Evolutionary conservation across 257 asterid genomes (phyloP).

Genomic region (Capsicum baccatum): DNA sequence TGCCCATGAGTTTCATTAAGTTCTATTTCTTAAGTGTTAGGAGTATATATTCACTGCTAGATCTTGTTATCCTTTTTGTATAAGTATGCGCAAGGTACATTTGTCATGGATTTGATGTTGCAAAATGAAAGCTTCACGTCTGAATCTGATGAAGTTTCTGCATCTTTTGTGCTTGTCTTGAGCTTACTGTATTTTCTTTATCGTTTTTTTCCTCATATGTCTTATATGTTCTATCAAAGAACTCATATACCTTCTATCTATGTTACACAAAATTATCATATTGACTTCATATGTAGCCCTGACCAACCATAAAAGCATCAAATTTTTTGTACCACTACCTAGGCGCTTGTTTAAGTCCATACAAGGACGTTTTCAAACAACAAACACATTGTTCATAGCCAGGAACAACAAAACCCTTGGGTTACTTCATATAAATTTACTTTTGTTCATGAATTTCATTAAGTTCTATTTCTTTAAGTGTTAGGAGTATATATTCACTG

Average conservation of each 20-base stretch:
- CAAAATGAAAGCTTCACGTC: background rate
- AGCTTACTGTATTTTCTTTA: background rate
- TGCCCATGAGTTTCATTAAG: background rate
- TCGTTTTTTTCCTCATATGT: background rate
- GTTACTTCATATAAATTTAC: background rate
- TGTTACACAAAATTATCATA: too few relatives aligned
- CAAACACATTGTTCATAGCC: too few relatives aligned
- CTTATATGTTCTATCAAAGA: background rate
- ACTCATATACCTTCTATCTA: background rate
- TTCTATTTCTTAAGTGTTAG: background rate
- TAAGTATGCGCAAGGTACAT: background rate
- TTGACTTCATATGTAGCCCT: too few relatives aligned
- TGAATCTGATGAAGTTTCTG: background rate
- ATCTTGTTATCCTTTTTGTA: background rate
- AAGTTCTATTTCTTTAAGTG: background rate
- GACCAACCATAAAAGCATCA: too few relatives aligned
- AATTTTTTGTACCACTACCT: too few relatives aligned
- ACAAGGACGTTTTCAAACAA: too few relatives aligned
- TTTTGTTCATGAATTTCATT: background rate
- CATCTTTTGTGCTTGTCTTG: background rate
- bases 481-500: background rate
- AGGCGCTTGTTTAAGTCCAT: too few relatives aligned
- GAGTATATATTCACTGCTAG: background rate
- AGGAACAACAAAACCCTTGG: too few relatives aligned
- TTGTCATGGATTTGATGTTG: background rate